These are phyloP conservation scores for Nakazawaea sp. DNA, from an alignment of 805 yeast species.

Conservation along the genomic window DNA sequence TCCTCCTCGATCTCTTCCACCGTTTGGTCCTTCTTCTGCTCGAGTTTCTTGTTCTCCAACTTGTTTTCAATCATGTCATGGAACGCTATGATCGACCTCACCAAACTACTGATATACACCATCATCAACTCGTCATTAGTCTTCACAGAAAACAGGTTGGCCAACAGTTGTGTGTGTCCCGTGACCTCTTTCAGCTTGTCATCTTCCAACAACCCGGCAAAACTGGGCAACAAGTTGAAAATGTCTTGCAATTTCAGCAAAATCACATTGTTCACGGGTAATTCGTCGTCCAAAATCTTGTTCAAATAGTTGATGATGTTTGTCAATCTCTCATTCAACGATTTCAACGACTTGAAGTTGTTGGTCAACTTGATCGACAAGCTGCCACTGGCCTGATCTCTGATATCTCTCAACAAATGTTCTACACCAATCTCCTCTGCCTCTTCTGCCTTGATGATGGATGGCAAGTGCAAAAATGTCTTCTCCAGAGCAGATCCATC, in stretches of 20 bases:
- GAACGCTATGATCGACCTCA: slow-evolving; percentile 92
- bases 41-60: slow-evolving; percentile 57
- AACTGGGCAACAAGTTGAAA: slow-evolving; percentile 86
- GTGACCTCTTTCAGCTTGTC: slow-evolving; percentile 11
- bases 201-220: slow-evolving; percentile 26
- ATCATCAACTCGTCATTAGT: slow-evolving; percentile 96
- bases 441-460: slow-evolving; percentile 92
- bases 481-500: slow-evolving; percentile 92
- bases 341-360: slow-evolving; percentile 82
- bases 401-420: slow-evolving; percentile 85
- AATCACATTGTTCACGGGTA: slow-evolving; percentile 87
- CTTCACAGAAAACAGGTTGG: slow-evolving; percentile 81
- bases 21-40: slow-evolving; percentile 9
- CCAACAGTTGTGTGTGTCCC: slow-evolving; percentile 26
- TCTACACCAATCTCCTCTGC: slow-evolving; percentile 99
- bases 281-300: slow-evolving; percentile 59
- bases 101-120: slow-evolving; percentile 81
- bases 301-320: slow-evolving; percentile 76
- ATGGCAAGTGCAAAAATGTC: slow-evolving; percentile 84
- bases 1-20: slow-evolving; percentile 14
- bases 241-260: slow-evolving; percentile 92
- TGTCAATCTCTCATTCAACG: slow-evolving; percentile 69
- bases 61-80: slow-evolving; percentile 96
- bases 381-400: slow-evolving; percentile 95
- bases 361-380: slow-evolving; percentile 81